phyloP scores from a whole-genome alignment of 1,284 basidiomycete genomes.

The Coniferiporia weirii region DNA sequence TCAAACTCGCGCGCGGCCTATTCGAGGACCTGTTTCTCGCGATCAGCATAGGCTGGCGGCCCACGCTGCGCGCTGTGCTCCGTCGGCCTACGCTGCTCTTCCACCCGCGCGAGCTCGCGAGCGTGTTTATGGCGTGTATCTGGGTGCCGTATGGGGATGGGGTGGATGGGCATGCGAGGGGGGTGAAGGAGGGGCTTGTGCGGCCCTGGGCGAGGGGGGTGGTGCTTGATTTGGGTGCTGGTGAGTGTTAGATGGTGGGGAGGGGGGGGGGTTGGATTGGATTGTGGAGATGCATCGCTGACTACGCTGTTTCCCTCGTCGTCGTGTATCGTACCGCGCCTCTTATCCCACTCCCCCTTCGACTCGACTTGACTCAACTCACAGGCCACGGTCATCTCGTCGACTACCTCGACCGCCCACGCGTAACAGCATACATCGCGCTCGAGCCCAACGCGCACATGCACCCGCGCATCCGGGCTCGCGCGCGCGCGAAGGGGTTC shows the following conservation, averaged over 20 bases:
- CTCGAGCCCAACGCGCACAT: slow-evolving; percentile 63
- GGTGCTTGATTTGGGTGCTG: slow-evolving; percentile 68
- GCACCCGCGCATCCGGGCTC: slow-evolving; percentile 48
- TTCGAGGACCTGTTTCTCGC: slow-evolving; percentile 34
- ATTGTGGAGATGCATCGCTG: background rate
- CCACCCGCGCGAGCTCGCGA: slow-evolving; percentile 41
- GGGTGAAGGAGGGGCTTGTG: slow-evolving; percentile 46
- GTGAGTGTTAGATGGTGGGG: too few species aligned
- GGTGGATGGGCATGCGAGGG: slow-evolving; percentile 39
- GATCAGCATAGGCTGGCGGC: slow-evolving; percentile 38
- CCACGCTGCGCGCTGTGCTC: slow-evolving; percentile 42
- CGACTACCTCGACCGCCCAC: slow-evolving; percentile 49
- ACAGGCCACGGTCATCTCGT: slow-evolving; percentile 57
- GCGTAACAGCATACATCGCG: slow-evolving; percentile 59
- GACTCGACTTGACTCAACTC: background rate
- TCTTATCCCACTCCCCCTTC: too few species aligned
- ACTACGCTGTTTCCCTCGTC: background rate
- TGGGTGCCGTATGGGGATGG: slow-evolving; percentile 51
- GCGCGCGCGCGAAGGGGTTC: slow-evolving; percentile 47
- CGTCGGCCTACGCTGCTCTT: slow-evolving; percentile 41
- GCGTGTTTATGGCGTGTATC: slow-evolving; percentile 53
- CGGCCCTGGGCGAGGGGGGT: slow-evolving; percentile 50
- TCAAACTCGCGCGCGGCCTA: background rate
- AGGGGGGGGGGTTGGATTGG: too few species aligned
- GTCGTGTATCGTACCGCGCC: background rate